These are phyloP conservation scores for Aspergillus brunneoviolaceus DNA, from an alignment of 2,329 filamentous ascomycete species.

Conservation along the genomic window DNA sequence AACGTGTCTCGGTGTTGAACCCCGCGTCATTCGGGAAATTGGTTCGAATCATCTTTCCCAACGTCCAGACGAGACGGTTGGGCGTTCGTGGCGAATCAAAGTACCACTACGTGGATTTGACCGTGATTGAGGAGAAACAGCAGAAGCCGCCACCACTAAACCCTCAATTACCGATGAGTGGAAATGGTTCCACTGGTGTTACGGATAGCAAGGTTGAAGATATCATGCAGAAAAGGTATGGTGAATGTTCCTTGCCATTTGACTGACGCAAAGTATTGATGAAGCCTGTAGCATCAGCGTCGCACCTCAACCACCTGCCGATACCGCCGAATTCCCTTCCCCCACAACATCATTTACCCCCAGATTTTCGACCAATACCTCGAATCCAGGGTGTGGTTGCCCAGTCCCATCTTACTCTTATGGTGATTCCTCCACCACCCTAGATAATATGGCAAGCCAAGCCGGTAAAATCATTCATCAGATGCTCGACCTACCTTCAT, in stretches of 20 bases:
- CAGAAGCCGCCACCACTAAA: conserved; percentile 31
- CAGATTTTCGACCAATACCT: conserved; percentile 26
- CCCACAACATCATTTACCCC: conserved; percentile 40
- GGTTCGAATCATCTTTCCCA: conserved; percentile 92
- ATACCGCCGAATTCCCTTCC: conserved; percentile 42
- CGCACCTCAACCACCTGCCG: conserved; percentile 34
- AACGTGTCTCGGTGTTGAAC: conserved; percentile 91
- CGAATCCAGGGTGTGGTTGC: conserved; percentile 30
- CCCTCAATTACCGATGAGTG: conserved; percentile 25
- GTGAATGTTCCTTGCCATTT: conserved; percentile 1
- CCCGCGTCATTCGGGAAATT: conserved; percentile 97
- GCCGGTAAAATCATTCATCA: conserved; percentile 41
- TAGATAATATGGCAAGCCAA: conserved; percentile 39
- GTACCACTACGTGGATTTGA: conserved; percentile 75
- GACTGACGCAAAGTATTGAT: not conserved
- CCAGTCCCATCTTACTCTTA: conserved; percentile 27
- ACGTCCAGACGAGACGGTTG: conserved; percentile 85
- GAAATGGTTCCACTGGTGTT: conserved; percentile 18
- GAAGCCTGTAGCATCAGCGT: conserved; percentile 26
- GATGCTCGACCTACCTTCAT: conserved; percentile 40
- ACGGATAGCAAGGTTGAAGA: conserved; percentile 28
- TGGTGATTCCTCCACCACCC: conserved; percentile 33
- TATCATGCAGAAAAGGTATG: conserved; percentile 33
- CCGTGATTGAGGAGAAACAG: conserved; percentile 47
- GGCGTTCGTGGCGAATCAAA: conserved; percentile 96